Base-by-base conservation (phyloP, 495 filamentous ascomycete genomes). In the Penicillium coprophilum region DNA sequence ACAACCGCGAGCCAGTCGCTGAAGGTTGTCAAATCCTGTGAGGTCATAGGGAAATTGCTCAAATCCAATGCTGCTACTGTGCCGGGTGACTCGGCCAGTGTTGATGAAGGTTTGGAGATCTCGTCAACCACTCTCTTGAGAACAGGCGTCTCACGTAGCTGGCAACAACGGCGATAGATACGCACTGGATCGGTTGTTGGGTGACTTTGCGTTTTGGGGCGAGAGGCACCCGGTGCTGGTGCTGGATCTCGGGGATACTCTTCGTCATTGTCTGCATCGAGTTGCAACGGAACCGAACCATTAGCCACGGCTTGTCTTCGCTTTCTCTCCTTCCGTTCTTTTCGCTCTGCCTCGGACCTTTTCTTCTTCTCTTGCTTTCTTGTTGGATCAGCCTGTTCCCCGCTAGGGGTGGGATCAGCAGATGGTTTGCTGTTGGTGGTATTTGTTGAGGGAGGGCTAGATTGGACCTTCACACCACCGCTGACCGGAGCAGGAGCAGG, bases 1-100 rank as follows among this genome's bases (percentile, higher is more conserved):
- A 97, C 94, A 4, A 98, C 82, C 13, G 94, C 94, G 24, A 98
- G 79, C 77, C 93, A 98, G 66, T 98, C 94, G 49, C 91, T 88
- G 20, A 98, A 79, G 0, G 93, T 95, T 23, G 91, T 73, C 31
- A 95, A 76, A 68, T 98, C 94, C 12, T 88, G 78, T 21, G 92
- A 73, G 43, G 88, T 85, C 80, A 97, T 84, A 62, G 85, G 86
- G 60, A 92, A 96, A 31, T 87, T 88, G 9, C 85, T 90, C 5
- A 98, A 79, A 68, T 97, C 90, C 13, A 98, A 73, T 62, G 83
- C 87, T 41, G 85, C 83, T 1, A 98, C 85, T 27, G 90, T 80
- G 10, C 92, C 91, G 1, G 85, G 82, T 27, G 76, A 76, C 60
- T 84, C 77, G 8, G 77, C 71, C 3, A 85, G 71, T 19, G 76